These are phyloP conservation scores for Colletotrichum australisinense DNA, from an alignment of 2,329 filamentous ascomycete genomes.

Conservation along the genomic window DNA sequence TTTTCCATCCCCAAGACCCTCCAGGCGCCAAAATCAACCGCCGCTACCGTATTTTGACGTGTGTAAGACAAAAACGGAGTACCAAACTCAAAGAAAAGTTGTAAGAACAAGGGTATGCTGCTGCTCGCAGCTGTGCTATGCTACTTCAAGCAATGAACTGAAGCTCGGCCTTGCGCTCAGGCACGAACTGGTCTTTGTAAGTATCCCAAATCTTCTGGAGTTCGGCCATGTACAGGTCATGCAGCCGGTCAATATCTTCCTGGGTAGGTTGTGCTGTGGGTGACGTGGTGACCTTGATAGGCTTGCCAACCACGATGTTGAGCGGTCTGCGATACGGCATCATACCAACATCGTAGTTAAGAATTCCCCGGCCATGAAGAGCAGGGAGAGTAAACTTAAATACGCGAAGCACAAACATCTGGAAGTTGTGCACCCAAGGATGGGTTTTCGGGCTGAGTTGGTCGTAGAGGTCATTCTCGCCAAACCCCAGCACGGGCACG, in stretches of 20 bases:
- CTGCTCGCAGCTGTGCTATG: neutral
- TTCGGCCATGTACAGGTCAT: constrained; percentile 82
- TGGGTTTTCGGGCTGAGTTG: constrained; percentile 83
- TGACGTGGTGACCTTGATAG: constrained; percentile 76
- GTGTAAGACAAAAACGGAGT: neutral
- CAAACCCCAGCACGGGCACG: constrained; percentile 91
- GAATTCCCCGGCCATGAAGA: constrained; percentile 90
- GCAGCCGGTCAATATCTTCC: constrained; percentile 83
- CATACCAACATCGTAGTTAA: constrained; percentile 97
- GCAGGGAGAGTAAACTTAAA: constrained; percentile 94
- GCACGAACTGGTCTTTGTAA: constrained; percentile 82
- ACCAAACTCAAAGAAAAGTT: neutral
- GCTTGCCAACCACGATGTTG: constrained; percentile 89
- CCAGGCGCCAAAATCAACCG: constrained; percentile 1
- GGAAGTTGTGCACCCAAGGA: constrained; percentile 81
- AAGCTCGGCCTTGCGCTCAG: constrained; percentile 71
- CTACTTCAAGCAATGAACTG: constrained; percentile 68
- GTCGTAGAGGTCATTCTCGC: constrained; percentile 96
- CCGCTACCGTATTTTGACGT: neutral
- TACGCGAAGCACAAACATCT: constrained; percentile 85
- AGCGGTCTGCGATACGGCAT: constrained; percentile 92
- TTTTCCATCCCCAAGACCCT: constrained; percentile 2
- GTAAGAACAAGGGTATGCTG: neutral
- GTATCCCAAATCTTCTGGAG: constrained; percentile 78
- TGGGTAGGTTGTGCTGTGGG: constrained; percentile 73